Evolutionary conservation across 352 stramenopile species (phyloP).

Genomic region (Pythium biforme): DNA sequence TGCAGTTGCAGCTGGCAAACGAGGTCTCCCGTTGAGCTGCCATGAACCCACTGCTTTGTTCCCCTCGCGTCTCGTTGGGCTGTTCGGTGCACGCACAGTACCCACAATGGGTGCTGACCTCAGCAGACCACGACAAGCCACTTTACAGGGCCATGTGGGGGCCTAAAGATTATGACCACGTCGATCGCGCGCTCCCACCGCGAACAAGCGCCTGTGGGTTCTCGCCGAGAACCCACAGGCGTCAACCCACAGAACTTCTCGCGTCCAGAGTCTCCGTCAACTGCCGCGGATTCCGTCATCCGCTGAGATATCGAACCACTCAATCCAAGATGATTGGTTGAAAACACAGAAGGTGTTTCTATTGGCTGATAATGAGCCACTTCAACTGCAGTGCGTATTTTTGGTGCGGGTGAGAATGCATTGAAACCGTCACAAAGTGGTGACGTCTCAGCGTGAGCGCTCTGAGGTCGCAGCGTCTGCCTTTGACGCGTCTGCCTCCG

Average conservation of each 20-base stretch:
- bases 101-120: background rate
- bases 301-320: constrained; percentile 1
- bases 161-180: constrained; percentile 9
- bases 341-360: background rate
- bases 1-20: too few relatives aligned
- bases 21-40: too few relatives aligned
- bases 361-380: constrained; percentile 2
- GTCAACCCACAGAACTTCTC: too few relatives aligned
- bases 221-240: too few relatives aligned
- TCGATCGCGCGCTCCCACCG: background rate
- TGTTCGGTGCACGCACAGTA: background rate
- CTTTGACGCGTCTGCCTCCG: background rate
- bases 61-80: too few relatives aligned
- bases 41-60: too few relatives aligned
- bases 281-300: constrained; percentile 1
- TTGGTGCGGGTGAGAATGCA: background rate
- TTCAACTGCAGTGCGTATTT: constrained; percentile 15
- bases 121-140: too few relatives aligned
- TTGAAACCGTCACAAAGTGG: background rate
- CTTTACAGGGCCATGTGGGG: background rate
- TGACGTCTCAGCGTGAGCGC: background rate
- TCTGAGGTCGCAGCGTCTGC: background rate
- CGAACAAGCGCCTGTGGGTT: background rate
- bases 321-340: background rate
- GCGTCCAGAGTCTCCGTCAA: background rate